Conservation (phyloP, 2,329 filamentous ascomycete genomes). For the Fusarium equiseti region DNA sequence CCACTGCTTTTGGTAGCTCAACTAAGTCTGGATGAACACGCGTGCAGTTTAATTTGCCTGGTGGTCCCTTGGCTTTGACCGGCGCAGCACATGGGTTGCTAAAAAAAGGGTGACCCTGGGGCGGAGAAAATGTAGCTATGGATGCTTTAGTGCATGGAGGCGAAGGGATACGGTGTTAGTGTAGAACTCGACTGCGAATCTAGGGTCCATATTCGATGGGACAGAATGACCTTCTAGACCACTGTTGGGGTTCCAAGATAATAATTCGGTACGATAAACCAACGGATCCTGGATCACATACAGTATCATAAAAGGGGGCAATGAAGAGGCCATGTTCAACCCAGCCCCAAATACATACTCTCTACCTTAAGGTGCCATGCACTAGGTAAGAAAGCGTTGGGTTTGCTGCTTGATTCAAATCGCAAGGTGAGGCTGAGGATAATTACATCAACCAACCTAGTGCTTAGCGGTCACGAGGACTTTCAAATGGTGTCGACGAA, state of each 20-base stretch:
- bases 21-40: slow-evolving; percentile 26
- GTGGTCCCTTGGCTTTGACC: slow-evolving; percentile 9
- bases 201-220: slow-evolving; percentile 20
- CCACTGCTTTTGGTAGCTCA: too few relatives aligned
- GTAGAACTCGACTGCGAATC: slow-evolving; percentile 9
- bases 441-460: slow-evolving; percentile 7
- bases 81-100: slow-evolving; percentile 35
- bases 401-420: slow-evolving; percentile 2
- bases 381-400: too few relatives aligned
- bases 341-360: background rate
- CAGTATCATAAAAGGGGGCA: slow-evolving; percentile 13
- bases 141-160: background rate
- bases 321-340: slow-evolving; percentile 35
- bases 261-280: slow-evolving; percentile 3
- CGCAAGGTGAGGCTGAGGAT: slow-evolving; percentile 31
- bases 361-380: background rate
- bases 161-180: slow-evolving; percentile 1
- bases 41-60: slow-evolving; percentile 34
- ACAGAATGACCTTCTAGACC: slow-evolving; percentile 23
- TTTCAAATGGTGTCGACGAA: slow-evolving; percentile 1
- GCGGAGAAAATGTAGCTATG: slow-evolving; percentile 23
- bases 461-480: slow-evolving; percentile 28
- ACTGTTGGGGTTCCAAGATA: slow-evolving; percentile 7
- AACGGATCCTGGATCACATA: background rate
- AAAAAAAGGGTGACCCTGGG: slow-evolving; percentile 37